Evolutionary conservation across 2,329 filamentous ascomycete genomes (phyloP).

Genomic region (Pyrenochaeta sp.): DNA sequence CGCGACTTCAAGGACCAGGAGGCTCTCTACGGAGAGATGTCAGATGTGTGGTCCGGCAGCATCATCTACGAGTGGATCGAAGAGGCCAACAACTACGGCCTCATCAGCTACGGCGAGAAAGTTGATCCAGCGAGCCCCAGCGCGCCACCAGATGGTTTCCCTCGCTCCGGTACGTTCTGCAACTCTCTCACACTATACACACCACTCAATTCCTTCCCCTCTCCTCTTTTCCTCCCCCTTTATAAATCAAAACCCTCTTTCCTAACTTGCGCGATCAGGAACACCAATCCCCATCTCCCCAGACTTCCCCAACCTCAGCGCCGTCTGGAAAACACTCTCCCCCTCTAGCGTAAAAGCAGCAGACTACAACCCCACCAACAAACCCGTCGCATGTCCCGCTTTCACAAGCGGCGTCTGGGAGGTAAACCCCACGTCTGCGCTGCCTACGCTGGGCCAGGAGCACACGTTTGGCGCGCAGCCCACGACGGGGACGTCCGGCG

Average conservation of each 20-base stretch:
- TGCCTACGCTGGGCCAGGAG: slow-evolving; percentile 71
- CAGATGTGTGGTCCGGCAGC: slow-evolving; percentile 74
- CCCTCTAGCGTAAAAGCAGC: slow-evolving; percentile 73
- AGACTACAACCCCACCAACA: slow-evolving; percentile 69
- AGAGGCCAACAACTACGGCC: slow-evolving; percentile 82
- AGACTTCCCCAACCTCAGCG: slow-evolving; percentile 80
- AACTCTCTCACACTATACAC: not conserved
- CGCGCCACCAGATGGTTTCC: slow-evolving; percentile 71
- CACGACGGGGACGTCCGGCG: slow-evolving; percentile 11
- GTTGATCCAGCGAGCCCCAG: slow-evolving; percentile 56
- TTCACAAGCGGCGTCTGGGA: slow-evolving; percentile 76
- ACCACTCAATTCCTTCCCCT: too few species aligned
- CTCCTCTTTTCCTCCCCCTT: not conserved
- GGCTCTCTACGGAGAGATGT: slow-evolving; percentile 83
- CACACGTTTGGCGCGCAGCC: slow-evolving; percentile 24
- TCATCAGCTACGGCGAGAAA: slow-evolving; percentile 77
- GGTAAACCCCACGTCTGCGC: slow-evolving; percentile 71
- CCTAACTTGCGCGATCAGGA: slow-evolving; percentile 41
- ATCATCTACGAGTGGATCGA: slow-evolving; percentile 93
- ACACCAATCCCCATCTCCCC: slow-evolving; percentile 76
- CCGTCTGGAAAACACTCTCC: slow-evolving; percentile 75
- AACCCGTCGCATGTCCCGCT: slow-evolving; percentile 73
- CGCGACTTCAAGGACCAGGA: slow-evolving; percentile 75
- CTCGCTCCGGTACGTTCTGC: slow-evolving; percentile 60
- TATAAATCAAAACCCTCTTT: not conserved